phyloP scores from a whole-genome alignment of 148 eudicot genomes.

The Talinum fruticosum region DNA sequence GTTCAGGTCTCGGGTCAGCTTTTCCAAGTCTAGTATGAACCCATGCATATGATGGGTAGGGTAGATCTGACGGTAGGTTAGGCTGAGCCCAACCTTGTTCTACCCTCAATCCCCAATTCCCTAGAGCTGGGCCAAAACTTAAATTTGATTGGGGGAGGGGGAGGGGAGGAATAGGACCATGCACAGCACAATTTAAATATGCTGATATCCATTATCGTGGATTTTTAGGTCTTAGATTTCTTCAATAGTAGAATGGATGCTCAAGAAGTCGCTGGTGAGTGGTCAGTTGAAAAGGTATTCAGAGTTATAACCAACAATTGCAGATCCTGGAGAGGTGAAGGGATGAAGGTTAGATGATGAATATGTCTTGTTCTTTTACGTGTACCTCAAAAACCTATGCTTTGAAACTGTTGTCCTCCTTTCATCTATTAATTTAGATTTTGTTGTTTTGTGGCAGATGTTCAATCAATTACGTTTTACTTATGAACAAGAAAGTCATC shows the following conservation, averaged over 20 bases:
- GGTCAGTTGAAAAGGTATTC: conserved; percentile 98
- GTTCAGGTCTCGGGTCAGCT: too few relatives aligned
- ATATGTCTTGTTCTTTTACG: neutral
- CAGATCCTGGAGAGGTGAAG: conserved; percentile 94
- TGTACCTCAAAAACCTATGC: neutral
- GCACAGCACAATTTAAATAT: neutral
- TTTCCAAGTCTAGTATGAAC: too few relatives aligned
- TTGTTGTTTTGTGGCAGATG: conserved; percentile 44
- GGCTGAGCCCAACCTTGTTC: neutral
- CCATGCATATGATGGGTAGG: neutral
- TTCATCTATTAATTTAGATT: neutral
- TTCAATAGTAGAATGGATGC: conserved; percentile 94
- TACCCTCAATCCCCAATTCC: neutral
- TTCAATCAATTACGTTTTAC: conserved; percentile 84
- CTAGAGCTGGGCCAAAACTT: neutral
- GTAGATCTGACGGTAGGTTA: neutral
- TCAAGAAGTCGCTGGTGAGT: conserved; percentile 66
- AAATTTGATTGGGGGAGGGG: neutral
- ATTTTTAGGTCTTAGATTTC: conserved; percentile 72
- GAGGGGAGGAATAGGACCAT: neutral
- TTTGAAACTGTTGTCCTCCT: neutral
- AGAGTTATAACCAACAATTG: conserved; percentile 67
- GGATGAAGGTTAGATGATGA: conserved; percentile 65
- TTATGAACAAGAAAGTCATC: conserved; percentile 96
- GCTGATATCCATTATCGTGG: neutral